Conservation (phyloP, 345 rosid genomes). For the Citrus cavaleriei region DNA sequence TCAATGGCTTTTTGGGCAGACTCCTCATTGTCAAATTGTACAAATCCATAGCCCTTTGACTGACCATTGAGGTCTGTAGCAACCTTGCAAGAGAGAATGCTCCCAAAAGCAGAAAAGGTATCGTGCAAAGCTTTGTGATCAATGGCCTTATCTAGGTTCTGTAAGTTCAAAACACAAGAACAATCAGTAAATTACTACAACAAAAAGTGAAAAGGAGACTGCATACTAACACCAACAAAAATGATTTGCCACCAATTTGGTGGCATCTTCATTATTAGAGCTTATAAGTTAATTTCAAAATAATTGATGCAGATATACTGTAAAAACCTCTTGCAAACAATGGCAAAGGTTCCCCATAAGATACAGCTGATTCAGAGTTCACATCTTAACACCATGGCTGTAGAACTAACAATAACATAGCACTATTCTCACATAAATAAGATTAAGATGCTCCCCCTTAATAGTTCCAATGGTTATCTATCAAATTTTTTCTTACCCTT, state of each 20-base stretch:
- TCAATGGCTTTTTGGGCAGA: conserved; percentile 76
- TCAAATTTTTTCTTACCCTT: background rate
- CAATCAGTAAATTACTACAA: background rate
- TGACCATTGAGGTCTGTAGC: conserved; percentile 83
- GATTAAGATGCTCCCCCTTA: background rate
- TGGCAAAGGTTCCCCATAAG: background rate
- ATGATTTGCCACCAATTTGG: background rate
- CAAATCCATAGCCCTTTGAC: conserved; percentile 95
- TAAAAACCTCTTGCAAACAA: background rate
- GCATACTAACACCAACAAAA: background rate
- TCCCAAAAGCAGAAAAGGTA: conserved; percentile 79
- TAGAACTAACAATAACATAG: background rate
- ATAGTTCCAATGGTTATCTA: background rate
- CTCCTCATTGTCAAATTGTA: conserved; percentile 79
- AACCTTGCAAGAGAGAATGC: conserved; percentile 85
- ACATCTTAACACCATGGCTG: background rate
- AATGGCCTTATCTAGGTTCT: conserved; percentile 85
- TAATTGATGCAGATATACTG: background rate
- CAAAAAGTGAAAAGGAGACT: background rate
- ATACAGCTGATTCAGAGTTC: background rate
- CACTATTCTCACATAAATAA: background rate
- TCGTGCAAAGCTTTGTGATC: conserved; percentile 92
- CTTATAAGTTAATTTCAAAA: background rate
- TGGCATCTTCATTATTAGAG: background rate
- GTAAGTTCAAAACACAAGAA: conserved; percentile 13